These are phyloP conservation scores for Leonotis leonurus DNA, from an alignment of 257 asterid genomes.

Conservation along the genomic window DNA sequence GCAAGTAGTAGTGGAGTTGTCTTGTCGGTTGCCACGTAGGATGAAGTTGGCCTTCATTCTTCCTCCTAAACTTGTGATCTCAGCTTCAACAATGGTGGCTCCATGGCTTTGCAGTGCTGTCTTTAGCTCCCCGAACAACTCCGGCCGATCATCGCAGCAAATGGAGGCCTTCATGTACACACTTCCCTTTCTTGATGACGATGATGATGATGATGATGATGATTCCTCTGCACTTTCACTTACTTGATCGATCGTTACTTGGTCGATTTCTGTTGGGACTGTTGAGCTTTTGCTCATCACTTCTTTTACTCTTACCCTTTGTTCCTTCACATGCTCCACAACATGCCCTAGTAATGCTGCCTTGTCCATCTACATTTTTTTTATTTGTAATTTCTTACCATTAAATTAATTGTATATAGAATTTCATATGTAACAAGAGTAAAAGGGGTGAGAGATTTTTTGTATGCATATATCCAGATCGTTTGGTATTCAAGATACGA, in stretches of 20 bases:
- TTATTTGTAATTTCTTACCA: too few species aligned
- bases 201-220: too few species aligned
- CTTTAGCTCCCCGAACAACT: constrained; percentile 52
- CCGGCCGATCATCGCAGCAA: constrained; percentile 75
- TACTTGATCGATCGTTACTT: constrained; percentile 35
- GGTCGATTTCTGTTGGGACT: constrained; percentile 62
- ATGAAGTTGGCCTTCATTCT: constrained; percentile 42
- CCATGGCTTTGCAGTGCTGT: constrained; percentile 42
- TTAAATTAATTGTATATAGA: too few species aligned
- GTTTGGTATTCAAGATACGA: too few species aligned
- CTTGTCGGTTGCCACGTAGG: constrained; percentile 19
- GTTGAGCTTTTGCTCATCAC: constrained; percentile 29
- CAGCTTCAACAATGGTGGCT: constrained; percentile 39
- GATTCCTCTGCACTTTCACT: background rate
- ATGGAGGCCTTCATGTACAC: constrained; percentile 41
- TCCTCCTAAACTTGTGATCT: constrained; percentile 63
- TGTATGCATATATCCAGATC: too few species aligned
- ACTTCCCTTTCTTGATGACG: background rate
- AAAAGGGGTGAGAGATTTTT: too few species aligned
- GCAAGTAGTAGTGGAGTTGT: background rate
- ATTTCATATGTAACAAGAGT: too few species aligned
- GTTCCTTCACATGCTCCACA: constrained; percentile 67
- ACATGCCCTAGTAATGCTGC: constrained; percentile 77
- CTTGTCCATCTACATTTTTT: constrained; percentile 70
- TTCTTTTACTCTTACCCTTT: constrained; percentile 47